Evolutionary conservation across 768 basidiomycete species (phyloP).

Genomic region (Trametes maxima): DNA sequence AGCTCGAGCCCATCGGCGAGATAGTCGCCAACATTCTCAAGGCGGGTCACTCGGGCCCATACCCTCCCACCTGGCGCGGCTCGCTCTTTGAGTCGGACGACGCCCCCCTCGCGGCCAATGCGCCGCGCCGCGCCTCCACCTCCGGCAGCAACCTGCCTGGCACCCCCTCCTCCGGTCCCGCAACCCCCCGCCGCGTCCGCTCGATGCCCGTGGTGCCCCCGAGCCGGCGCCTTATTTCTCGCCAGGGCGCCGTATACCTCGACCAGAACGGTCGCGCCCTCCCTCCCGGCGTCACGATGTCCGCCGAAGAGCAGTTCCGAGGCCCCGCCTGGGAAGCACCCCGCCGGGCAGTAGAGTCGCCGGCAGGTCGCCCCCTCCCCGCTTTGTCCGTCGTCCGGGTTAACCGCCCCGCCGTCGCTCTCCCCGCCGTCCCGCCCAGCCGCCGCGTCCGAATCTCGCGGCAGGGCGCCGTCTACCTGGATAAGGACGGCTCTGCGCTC

Average conservation of each 20-base stretch:
- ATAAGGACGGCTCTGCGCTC: slow-evolving; percentile 11
- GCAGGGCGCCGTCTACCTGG: slow-evolving; percentile 7
- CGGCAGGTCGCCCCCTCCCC: too few relatives aligned
- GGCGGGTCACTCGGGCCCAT: not conserved
- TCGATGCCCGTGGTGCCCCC: too few relatives aligned
- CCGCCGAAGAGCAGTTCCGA: too few relatives aligned
- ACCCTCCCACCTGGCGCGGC: slow-evolving; percentile 8
- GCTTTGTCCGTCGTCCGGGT: not conserved
- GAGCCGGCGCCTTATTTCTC: too few relatives aligned
- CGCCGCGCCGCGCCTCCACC: not conserved
- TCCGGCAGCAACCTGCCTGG: too few relatives aligned
- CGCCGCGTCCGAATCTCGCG: not conserved
- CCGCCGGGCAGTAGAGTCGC: too few relatives aligned
- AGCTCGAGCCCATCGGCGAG: slow-evolving; percentile 10
- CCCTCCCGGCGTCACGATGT: too few relatives aligned
- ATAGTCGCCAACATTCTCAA: slow-evolving; percentile 11
- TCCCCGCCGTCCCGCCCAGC: not conserved
- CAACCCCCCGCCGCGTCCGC: not conserved
- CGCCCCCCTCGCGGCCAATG: not conserved
- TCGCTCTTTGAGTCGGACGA: slow-evolving; percentile 6
- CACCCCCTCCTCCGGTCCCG: not conserved
- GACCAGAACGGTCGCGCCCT: too few relatives aligned
- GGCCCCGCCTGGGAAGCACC: too few relatives aligned
- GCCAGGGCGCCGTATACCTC: too few relatives aligned
- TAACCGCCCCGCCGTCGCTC: not conserved